Conservation (phyloP, 768 basidiomycete genomes). For the Naganishia friedmannii region DNA sequence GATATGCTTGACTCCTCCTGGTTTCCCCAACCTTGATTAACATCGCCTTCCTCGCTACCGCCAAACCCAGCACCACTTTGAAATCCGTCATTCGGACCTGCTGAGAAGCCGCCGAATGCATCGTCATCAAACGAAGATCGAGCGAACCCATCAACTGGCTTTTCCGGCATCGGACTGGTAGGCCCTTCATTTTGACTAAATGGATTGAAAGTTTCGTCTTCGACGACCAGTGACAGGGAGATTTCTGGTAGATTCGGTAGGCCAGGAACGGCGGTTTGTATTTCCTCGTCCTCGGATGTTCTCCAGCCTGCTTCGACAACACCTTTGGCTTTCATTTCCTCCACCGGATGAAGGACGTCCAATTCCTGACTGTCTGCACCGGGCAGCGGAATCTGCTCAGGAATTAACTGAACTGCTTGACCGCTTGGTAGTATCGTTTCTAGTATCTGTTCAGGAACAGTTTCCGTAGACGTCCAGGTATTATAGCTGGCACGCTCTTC, state of each 20-base stretch:
- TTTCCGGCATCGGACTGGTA: neutral
- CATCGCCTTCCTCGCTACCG: neutral
- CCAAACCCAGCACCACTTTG: neutral
- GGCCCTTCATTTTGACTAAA: neutral
- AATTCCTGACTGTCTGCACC: neutral
- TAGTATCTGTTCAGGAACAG: neutral
- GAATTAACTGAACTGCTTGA: neutral
- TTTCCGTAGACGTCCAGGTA: neutral
- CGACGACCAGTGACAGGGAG: neutral
- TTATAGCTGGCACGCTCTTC: neutral
- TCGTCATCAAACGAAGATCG: slow-evolving; percentile 21
- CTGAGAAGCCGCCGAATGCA: slow-evolving; percentile 27
- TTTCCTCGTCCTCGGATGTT: neutral
- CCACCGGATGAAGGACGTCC: neutral
- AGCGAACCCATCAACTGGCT: neutral
- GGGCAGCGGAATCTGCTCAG: slow-evolving; percentile 11
- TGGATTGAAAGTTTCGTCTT: slow-evolving; percentile 20
- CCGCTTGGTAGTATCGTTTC: neutral
- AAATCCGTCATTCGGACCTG: neutral
- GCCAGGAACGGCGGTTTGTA: neutral
- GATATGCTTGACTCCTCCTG: neutral
- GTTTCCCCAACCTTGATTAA: slow-evolving; percentile 2
- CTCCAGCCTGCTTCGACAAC: neutral
- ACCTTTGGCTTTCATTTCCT: neutral
- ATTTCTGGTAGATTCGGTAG: neutral